Percentiles rank a stretch among this genome's conserved stretches.
These are phyloP conservation scores for Stephanodiscus triporus DNA, from an alignment of 108 stramenopile genomes.

Conservation along the genomic window DNA sequence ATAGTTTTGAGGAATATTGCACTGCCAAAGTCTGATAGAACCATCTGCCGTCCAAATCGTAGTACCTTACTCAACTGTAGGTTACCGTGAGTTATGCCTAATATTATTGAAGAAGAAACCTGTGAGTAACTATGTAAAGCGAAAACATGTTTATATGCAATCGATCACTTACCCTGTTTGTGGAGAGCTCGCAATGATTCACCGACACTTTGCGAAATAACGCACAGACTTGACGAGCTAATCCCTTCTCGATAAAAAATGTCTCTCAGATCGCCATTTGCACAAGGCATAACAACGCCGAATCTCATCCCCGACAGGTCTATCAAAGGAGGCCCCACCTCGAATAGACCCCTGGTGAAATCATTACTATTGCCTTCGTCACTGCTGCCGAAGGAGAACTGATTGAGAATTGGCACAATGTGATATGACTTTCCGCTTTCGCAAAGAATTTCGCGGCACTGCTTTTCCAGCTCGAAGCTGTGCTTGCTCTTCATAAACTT, in stretches of 20 bases:
- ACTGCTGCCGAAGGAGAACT: conserved; percentile 29
- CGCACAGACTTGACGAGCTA: conserved; percentile 16
- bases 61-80: conserved; percentile 37
- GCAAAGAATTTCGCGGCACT: conserved; percentile 50
- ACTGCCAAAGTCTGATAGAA: conserved; percentile 53
- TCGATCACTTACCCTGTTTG: conserved; percentile 55
- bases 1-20: conserved; percentile 54
- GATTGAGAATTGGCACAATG: conserved; percentile 46
- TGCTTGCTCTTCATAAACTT: conserved; percentile 62
- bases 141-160: conserved; percentile 18
- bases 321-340: conserved; percentile 1
- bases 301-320: conserved; percentile 51
- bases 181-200: conserved; percentile 60
- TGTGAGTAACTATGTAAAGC: neutral
- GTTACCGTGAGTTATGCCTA: conserved; percentile 37
- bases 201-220: conserved; percentile 51
- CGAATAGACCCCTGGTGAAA: conserved; percentile 33
- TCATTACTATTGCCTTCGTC: conserved; percentile 53
- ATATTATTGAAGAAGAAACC: conserved; percentile 21
- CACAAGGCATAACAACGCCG: conserved; percentile 70
- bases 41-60: conserved; percentile 13
- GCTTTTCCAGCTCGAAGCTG: conserved; percentile 60
- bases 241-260: conserved; percentile 39
- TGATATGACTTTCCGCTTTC: conserved; percentile 17
- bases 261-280: conserved; percentile 59